A percentile compares a stretch with the other conserved stretches of the same genome.
Evolutionary conservation across 2,329 filamentous ascomycete genomes (phyloP).

Genomic region (Paraphaeosphaeria sporulosa): DNA sequence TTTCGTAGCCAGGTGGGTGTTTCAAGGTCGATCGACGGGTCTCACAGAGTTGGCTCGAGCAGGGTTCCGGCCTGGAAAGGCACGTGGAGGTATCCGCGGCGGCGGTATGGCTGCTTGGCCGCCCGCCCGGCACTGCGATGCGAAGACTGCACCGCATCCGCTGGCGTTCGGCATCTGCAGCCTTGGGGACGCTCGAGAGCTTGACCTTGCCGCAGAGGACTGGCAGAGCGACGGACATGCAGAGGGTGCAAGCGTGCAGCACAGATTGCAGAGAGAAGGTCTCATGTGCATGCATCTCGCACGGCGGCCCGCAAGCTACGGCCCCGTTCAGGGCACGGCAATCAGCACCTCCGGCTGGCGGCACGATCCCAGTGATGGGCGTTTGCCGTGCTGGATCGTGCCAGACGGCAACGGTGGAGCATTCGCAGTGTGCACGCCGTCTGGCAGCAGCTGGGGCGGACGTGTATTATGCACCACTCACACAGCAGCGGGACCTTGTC

Average conservation of each 20-base stretch:
- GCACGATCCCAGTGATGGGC: background rate
- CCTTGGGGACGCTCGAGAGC: too few relatives aligned
- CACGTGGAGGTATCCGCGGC: slow-evolving; percentile 27
- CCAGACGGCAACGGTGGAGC: slow-evolving; percentile 16
- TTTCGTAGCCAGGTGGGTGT: slow-evolving; percentile 26
- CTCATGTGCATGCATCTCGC: slow-evolving; percentile 8
- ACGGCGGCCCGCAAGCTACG: slow-evolving; percentile 15
- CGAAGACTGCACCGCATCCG: background rate
- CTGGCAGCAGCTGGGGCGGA: slow-evolving; percentile 11
- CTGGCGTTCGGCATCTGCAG: background rate
- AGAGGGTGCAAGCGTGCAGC: too few relatives aligned
- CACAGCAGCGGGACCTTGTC: slow-evolving; percentile 18
- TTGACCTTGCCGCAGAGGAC: too few relatives aligned
- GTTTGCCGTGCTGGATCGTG: background rate
- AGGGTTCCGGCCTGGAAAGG: slow-evolving; percentile 24
- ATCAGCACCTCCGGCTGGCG: too few relatives aligned
- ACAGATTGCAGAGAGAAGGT: slow-evolving; percentile 8
- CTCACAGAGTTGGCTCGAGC: slow-evolving; percentile 20
- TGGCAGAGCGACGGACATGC: too few relatives aligned
- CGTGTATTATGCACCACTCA: slow-evolving; percentile 26
- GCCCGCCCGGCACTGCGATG: slow-evolving; percentile 3
- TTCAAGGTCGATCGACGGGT: slow-evolving; percentile 28
- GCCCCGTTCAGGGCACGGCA: background rate
- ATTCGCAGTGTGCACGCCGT: too few relatives aligned
- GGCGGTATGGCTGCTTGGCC: slow-evolving; percentile 10